Base-by-base conservation (phyloP, 768 basidiomycete genomes). In the Suillus spraguei region DNA sequence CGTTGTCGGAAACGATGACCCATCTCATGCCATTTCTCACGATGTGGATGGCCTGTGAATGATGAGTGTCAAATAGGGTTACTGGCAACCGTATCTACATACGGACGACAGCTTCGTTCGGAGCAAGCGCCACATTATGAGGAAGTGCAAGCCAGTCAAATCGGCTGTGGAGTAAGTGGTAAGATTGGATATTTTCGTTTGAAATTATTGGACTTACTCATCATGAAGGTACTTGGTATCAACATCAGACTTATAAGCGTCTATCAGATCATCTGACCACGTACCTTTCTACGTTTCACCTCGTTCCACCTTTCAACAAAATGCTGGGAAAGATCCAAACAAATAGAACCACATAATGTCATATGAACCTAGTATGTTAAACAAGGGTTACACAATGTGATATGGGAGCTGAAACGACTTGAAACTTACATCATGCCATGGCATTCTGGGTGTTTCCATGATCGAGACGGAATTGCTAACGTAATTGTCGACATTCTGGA, bases 301-400 rank as follows among this genome's bases (percentile, higher is more conserved):
- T 94, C 92, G 69, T 95, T 95, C 92, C 92, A 95, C 24, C 94
- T 82, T 74, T 98, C 97, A 14, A 90, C 80, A 64, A 97, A 99
- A 79, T 97, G 95, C 75, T 97, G 95, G 16, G 88, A 85, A 22
- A 99, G 85, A 71, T 99, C 97, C 62, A 99, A 81, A 5, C 97
- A 95, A 17, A 84, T 87, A 2, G 92, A 85, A 8, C 90, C 97
- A 16, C 82, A 79, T 28, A 95, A 77, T 5, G 92, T 94, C 89
- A 93, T 91, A 72, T 95, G 95, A 14, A 90, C 84, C 88, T 91
- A 72, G 6, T 16, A 53, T 11, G 8, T 32, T 17, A 2, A 65
- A 17, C 22, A 32, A 47, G 59, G 61, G 20, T 61, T 36, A 33
- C 62, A 63, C 59, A 47, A 28, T 33, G 32, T 8, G 20, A 60